These are phyloP conservation scores for Saururus chinensis DNA, from an alignment of 164 flowering plant species.

Conservation along the genomic window DNA sequence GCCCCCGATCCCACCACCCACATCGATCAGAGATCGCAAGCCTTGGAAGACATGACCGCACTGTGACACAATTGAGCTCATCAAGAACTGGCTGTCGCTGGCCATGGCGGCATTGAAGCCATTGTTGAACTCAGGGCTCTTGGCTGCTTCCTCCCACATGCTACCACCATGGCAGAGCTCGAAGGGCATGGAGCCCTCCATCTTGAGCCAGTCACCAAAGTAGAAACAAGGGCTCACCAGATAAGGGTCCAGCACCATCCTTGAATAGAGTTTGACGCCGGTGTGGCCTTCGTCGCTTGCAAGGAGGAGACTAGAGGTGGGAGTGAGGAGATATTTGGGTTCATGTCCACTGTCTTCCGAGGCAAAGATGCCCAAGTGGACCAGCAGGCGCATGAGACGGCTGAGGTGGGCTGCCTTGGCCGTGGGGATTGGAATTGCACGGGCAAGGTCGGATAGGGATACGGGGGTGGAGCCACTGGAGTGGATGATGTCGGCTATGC, in stretches of 20 bases:
- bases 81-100: conserved; percentile 10
- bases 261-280: conserved; percentile 9
- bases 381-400: conserved; percentile 34
- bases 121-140: conserved; percentile 5
- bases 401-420: conserved; percentile 10
- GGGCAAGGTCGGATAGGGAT: conserved; percentile 13
- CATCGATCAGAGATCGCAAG: background rate
- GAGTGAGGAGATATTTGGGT: conserved; percentile 20
- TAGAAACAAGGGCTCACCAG: conserved; percentile 16
- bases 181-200: conserved; percentile 10
- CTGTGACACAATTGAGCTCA: conserved; percentile 3
- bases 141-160: conserved; percentile 13
- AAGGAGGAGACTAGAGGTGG: conserved; percentile 18
- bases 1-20: background rate
- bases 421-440: conserved; percentile 5
- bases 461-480: conserved; percentile 16
- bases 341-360: conserved; percentile 14
- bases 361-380: conserved; percentile 29
- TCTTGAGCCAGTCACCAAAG: conserved; percentile 17
- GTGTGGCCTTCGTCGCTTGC: background rate
- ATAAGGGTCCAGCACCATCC: conserved; percentile 14
- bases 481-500: conserved; percentile 26
- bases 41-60: background rate
- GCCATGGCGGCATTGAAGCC: conserved; percentile 23
- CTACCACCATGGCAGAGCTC: conserved; percentile 15